Evolutionary conservation across 2,329 filamentous ascomycete genomes (phyloP).

Genomic region (Dactylellina drechsleri): DNA sequence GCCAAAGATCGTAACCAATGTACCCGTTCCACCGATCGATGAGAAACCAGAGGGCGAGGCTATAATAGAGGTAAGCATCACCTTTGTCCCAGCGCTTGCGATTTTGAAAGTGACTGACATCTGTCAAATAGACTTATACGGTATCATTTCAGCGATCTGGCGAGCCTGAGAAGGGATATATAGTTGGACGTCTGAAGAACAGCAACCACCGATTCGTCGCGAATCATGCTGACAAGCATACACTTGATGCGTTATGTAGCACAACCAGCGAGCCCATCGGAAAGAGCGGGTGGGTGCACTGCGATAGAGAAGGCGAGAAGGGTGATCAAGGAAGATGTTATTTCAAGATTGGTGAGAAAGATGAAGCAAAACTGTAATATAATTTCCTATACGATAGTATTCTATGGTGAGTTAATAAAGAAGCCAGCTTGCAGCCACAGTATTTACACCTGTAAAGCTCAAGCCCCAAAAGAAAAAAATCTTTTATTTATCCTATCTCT

Average conservation of each 20-base stretch:
- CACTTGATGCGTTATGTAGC: constrained; percentile 64
- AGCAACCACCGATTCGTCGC: constrained; percentile 68
- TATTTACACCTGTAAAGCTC: too few species aligned
- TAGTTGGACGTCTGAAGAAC: constrained; percentile 67
- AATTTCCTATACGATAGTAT: not conserved
- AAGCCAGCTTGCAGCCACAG: too few species aligned
- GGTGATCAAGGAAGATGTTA: constrained; percentile 59
- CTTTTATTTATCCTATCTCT: too few species aligned
- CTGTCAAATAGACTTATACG: constrained; percentile 67
- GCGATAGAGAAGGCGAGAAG: constrained; percentile 58
- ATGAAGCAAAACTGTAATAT: constrained; percentile 22
- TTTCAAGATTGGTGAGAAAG: constrained; percentile 26
- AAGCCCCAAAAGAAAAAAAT: too few species aligned
- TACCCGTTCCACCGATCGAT: constrained; percentile 62
- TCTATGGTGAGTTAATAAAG: not conserved
- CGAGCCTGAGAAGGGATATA: constrained; percentile 64
- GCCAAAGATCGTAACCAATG: constrained; percentile 62
- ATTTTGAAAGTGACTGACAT: not conserved
- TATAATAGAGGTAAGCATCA: constrained; percentile 66
- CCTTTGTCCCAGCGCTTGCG: not conserved
- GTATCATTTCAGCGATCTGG: constrained; percentile 69
- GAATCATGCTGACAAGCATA: constrained; percentile 67
- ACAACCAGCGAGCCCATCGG: constrained; percentile 65
- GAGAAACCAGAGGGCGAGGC: constrained; percentile 66
- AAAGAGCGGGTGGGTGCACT: constrained; percentile 64